Evolutionary conservation across 495 filamentous ascomycete species (phyloP).

Genomic region (Neurospora discreta): DNA sequence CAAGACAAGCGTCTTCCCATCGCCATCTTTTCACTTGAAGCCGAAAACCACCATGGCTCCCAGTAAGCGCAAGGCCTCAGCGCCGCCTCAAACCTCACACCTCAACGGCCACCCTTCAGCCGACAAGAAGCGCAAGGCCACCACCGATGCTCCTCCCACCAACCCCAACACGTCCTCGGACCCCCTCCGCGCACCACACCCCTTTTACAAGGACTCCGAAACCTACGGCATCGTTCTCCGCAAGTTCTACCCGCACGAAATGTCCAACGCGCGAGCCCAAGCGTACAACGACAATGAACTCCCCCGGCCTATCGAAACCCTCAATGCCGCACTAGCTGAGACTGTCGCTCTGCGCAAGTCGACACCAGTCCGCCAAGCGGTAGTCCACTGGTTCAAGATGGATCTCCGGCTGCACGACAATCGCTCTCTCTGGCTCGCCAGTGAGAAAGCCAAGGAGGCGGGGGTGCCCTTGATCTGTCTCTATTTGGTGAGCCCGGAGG

Average conservation of each 20-base stretch:
- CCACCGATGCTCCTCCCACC: background rate
- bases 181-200: slow-evolving; percentile 29
- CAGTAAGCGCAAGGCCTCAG: slow-evolving; percentile 13
- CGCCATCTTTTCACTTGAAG: background rate
- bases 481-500: slow-evolving; percentile 77
- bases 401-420: slow-evolving; percentile 72
- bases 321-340: slow-evolving; percentile 43
- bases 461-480: slow-evolving; percentile 60
- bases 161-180: slow-evolving; percentile 5
- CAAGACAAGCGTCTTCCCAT: background rate
- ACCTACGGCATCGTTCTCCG: slow-evolving; percentile 64
- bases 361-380: slow-evolving; percentile 45
- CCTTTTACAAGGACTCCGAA: slow-evolving; percentile 37
- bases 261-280: slow-evolving; percentile 62
- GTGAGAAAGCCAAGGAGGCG: slow-evolving; percentile 50
- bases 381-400: slow-evolving; percentile 88
- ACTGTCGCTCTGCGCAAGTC: slow-evolving; percentile 34
- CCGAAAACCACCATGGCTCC: slow-evolving; percentile 7
- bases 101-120: background rate
- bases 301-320: slow-evolving; percentile 56
- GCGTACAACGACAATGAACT: slow-evolving; percentile 58
- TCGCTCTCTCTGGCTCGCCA: slow-evolving; percentile 56
- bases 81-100: background rate
- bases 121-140: slow-evolving; percentile 16
- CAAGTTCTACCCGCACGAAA: slow-evolving; percentile 75